Evolutionary conservation across 495 filamentous ascomycete genomes (phyloP).

Genomic region (Hypoxylon trugodes): DNA sequence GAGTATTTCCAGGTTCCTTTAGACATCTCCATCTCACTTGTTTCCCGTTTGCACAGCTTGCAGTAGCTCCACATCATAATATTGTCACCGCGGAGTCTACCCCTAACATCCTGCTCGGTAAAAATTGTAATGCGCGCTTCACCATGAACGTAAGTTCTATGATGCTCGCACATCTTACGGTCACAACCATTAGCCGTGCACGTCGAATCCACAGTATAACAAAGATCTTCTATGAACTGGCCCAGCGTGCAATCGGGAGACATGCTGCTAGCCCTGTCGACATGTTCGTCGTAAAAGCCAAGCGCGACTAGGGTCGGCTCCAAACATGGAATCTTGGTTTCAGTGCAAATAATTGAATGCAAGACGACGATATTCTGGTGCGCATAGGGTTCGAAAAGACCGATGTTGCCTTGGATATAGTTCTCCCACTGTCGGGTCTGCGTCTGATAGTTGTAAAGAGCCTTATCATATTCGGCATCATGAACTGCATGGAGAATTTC

Average conservation of each 20-base stretch:
- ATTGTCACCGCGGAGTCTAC: conserved; percentile 65
- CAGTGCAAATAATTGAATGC: conserved; percentile 90
- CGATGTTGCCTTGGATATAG: conserved; percentile 80
- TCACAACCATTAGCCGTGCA: conserved; percentile 90
- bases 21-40: conserved; percentile 91
- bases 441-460: conserved; percentile 90
- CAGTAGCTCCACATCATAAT: conserved; percentile 99
- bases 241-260: conserved; percentile 92
- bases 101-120: conserved; percentile 70
- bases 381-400: conserved; percentile 90
- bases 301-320: conserved; percentile 87
- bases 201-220: conserved; percentile 72
- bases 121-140: conserved; percentile 92
- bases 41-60: conserved; percentile 88
- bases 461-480: conserved; percentile 95
- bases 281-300: conserved; percentile 91
- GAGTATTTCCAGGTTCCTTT: conserved; percentile 98
- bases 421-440: conserved; percentile 96
- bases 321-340: conserved; percentile 88
- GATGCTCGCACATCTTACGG: conserved; percentile 88
- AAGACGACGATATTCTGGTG: conserved; percentile 97
- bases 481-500: conserved; percentile 94
- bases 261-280: conserved; percentile 63
- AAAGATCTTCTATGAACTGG: conserved; percentile 94
- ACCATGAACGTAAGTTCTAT: conserved; percentile 96